Evolutionary conservation across 805 yeast species (phyloP), one percentile per base, ranked within the genome.

Genomic region (Scheffersomyces lignosus): DNA sequence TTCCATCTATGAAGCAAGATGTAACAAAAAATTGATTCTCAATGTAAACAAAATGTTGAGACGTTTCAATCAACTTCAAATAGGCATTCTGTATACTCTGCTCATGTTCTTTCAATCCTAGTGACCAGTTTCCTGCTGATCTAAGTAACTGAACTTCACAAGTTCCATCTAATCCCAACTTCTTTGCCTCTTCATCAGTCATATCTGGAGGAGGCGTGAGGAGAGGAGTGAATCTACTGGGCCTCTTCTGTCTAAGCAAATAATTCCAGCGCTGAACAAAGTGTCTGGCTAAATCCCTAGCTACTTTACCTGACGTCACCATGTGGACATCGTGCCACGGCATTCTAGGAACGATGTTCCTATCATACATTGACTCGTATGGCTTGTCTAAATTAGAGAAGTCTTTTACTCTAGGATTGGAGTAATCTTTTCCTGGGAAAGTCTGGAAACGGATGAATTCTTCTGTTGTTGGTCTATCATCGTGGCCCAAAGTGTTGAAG

Each of bases 311-410:
- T 2, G 90, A 78, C 1, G 95, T 81, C 65, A 89, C 80, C 95
- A 90, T 93, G 49, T 93, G 98, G 26, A 93, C 87, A 72, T 93
- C 99, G 61, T 93, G 99, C 99, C 99, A 93, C 7, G 99, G 99
- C 99, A 93, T 93, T 51, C 99, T 77, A 2, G 99, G 98, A 15
- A 78, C 74, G 14, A 60, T 60, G 12, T 75, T 69, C 42, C 99
- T 75, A 59, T 93, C 95, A 54, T 88, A 88, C 93, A 91, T 84
- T 15, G 87, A 87, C 34, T 87, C 95, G 52, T 82, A 88, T 2
- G 99, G 98, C 48, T 81, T 79, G 45, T 89, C 87, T 40, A 93
- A 71, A 3, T 75, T 82, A 53, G 59, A 76, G 57, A 93, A 93
- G 58, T 93, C 99, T 51, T 83, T 83, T 12, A 86, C 88, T 46